A percentile compares a stretch with the other conserved stretches of the same genome.
These are phyloP conservation scores for Euphorbia peplus DNA, from an alignment of 345 rosid species.

Conservation along the genomic window DNA sequence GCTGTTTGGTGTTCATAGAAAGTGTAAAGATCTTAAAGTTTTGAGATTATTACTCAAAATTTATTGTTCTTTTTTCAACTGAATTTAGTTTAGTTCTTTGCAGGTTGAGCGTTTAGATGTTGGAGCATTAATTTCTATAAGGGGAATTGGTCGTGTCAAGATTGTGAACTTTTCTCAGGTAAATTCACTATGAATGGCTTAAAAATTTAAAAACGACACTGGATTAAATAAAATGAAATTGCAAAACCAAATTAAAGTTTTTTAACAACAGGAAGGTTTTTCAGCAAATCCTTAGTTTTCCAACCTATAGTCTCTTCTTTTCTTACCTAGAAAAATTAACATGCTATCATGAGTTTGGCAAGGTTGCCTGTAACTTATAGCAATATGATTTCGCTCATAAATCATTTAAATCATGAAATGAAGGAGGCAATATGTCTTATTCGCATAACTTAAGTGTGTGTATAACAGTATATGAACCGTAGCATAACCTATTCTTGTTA, in stretches of 20 bases:
- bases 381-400: neutral
- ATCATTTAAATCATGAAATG: neutral
- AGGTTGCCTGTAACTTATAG: neutral
- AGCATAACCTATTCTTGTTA: neutral
- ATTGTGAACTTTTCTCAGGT: conserved; percentile 49
- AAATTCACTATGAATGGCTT: conserved; percentile 10
- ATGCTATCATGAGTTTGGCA: neutral
- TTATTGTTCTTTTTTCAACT: neutral
- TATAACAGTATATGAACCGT: neutral
- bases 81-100: conserved; percentile 19
- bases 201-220: neutral
- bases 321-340: neutral
- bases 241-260: neutral
- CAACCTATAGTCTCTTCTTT: neutral
- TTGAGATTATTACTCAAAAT: neutral
- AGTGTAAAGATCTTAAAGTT: conserved; percentile 46
- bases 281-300: neutral
- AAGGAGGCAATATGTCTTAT: neutral
- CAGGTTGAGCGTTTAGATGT: conserved; percentile 69
- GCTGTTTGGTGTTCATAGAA: conserved; percentile 68
- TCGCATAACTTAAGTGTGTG: neutral
- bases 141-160: conserved; percentile 73
- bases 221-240: neutral
- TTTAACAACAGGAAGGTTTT: neutral
- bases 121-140: conserved; percentile 65